Conservation (phyloP, 176 grass and related monocot species). For the Ananas comosus region DNA sequence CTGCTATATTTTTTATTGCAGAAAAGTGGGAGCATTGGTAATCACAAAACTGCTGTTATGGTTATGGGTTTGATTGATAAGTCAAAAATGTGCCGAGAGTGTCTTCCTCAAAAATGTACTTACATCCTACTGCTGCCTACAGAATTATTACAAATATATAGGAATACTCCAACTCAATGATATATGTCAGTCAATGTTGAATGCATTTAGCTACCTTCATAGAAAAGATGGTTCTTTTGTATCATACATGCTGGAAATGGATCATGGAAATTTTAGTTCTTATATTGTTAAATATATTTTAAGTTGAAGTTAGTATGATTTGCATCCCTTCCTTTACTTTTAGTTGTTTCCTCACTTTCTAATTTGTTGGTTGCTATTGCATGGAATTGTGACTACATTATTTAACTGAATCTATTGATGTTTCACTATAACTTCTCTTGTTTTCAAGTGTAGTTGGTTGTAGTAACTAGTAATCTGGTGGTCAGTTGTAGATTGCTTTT, state of each 20-base stretch:
- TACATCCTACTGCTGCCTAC: background rate
- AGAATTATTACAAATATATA: background rate
- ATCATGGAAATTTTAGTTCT: background rate
- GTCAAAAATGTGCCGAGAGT: too few species aligned
- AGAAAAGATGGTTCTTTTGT: background rate
- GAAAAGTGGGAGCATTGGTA: too few species aligned
- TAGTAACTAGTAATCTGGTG: too few species aligned
- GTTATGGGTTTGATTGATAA: too few species aligned
- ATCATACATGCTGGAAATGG: background rate
- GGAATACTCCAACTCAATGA: background rate
- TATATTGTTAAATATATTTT: background rate
- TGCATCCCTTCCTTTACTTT: background rate
- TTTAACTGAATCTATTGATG: too few species aligned
- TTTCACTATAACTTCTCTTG: too few species aligned
- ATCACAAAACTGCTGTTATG: too few species aligned
- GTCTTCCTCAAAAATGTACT: background rate
- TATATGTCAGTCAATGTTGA: background rate
- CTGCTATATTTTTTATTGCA: too few species aligned
- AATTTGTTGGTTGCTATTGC: background rate
- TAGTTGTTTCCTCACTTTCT: background rate
- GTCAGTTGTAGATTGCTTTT: too few species aligned
- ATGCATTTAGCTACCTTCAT: background rate
- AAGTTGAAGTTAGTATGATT: background rate
- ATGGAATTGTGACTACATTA: too few species aligned
- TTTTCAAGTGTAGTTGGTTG: too few species aligned